These are phyloP conservation scores for Trametes maxima DNA, from an alignment of 768 basidiomycete species.

Conservation along the genomic window DNA sequence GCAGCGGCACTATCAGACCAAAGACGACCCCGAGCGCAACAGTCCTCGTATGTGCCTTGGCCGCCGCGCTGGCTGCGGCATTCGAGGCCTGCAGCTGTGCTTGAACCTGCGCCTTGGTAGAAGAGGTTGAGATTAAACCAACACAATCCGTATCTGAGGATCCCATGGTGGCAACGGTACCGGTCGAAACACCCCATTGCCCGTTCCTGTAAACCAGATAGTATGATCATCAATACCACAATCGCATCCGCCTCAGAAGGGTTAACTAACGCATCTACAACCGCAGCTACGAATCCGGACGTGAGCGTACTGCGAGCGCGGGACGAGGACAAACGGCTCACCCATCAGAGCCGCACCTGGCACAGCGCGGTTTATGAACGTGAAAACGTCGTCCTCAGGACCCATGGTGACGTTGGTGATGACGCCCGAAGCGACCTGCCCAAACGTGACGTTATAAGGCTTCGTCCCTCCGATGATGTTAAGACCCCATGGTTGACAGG, in stretches of 20 bases:
- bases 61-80: constrained; percentile 14
- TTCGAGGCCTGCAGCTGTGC: constrained; percentile 24
- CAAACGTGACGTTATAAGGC: constrained; percentile 48
- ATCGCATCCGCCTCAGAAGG: not conserved
- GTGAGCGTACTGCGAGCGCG: constrained; percentile 4
- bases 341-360: constrained; percentile 44
- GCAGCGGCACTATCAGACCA: constrained; percentile 32
- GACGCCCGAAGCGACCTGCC: constrained; percentile 39
- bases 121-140: constrained; percentile 35
- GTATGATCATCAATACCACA: not conserved
- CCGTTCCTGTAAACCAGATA: constrained; percentile 37
- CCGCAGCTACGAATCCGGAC: constrained; percentile 11
- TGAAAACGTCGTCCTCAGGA: constrained; percentile 40
- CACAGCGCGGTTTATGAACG: constrained; percentile 46
- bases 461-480: constrained; percentile 45
- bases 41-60: constrained; percentile 25
- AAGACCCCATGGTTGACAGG: constrained; percentile 52
- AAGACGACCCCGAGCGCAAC: constrained; percentile 38
- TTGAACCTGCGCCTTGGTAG: constrained; percentile 29
- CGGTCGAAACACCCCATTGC: constrained; percentile 35
- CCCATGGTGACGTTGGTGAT: constrained; percentile 47
- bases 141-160: constrained; percentile 37
- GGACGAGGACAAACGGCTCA: constrained; percentile 28
- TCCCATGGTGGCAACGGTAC: constrained; percentile 27
- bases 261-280: constrained; percentile 43